Percentiles rank a stretch among this genome's conserved stretches.
Evolutionary conservation across 352 stramenopile species (phyloP).

Genomic region (Globisporangium nodosum): DNA sequence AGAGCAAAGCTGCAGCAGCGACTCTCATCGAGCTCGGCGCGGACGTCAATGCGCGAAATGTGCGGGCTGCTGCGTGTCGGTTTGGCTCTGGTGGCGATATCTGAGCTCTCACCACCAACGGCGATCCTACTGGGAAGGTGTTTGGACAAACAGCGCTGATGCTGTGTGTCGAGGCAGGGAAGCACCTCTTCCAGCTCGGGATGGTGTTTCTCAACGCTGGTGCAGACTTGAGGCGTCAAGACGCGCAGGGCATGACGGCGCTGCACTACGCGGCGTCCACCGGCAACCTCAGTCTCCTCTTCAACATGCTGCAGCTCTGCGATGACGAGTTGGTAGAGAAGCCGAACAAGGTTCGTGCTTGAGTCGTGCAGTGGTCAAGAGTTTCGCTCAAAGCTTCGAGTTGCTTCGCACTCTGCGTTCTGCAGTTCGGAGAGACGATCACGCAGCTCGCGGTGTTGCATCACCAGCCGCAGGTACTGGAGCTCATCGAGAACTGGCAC

Average conservation of each 20-base stretch:
- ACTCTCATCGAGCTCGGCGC: slow-evolving; percentile 72
- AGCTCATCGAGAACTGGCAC: slow-evolving; percentile 38
- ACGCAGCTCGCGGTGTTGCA: slow-evolving; percentile 42
- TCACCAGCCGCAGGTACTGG: slow-evolving; percentile 22
- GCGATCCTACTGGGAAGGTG: slow-evolving; percentile 25
- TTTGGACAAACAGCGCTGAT: slow-evolving; percentile 74
- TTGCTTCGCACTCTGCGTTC: not conserved
- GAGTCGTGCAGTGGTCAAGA: not conserved
- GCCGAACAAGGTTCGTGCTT: slow-evolving; percentile 36
- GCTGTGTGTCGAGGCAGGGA: slow-evolving; percentile 54
- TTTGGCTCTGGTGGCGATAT: not conserved
- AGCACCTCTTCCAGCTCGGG: slow-evolving; percentile 56
- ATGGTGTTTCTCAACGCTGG: slow-evolving; percentile 75
- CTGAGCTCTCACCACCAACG: not conserved
- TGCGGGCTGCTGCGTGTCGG: slow-evolving; percentile 13
- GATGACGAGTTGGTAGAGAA: slow-evolving; percentile 50
- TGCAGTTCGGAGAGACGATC: slow-evolving; percentile 55
- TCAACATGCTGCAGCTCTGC: slow-evolving; percentile 61
- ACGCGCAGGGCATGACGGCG: slow-evolving; percentile 69
- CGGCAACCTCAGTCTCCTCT: slow-evolving; percentile 53
- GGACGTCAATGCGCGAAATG: slow-evolving; percentile 62
- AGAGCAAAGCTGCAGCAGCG: slow-evolving; percentile 46
- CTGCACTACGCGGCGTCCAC: slow-evolving; percentile 59
- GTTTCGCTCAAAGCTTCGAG: not conserved
- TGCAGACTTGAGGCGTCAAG: slow-evolving; percentile 47